Evolutionary conservation across 2,329 filamentous ascomycete species (phyloP).

Genomic region (Colletotrichum sp.): DNA sequence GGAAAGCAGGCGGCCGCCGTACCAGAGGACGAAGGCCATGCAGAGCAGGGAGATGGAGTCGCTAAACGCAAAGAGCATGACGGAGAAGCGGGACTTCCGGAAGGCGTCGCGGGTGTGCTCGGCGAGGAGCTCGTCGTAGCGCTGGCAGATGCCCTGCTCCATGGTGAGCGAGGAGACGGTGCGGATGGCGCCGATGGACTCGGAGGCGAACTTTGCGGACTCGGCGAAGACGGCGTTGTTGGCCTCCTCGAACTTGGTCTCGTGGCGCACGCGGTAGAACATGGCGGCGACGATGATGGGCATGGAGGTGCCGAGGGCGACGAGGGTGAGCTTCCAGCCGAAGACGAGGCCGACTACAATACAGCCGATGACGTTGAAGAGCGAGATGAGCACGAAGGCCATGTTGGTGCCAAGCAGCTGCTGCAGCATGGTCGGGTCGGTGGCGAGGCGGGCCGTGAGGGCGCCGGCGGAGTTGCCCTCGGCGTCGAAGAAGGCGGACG

Average conservation of each 20-base stretch:
- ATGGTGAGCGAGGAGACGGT: conserved; percentile 21
- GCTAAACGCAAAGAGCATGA: conserved; percentile 17
- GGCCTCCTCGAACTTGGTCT: conserved; percentile 11
- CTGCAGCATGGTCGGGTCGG: conserved; percentile 22
- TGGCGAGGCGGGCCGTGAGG: conserved; percentile 27
- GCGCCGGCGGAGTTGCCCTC: conserved; percentile 27
- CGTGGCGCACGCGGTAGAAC: conserved; percentile 21
- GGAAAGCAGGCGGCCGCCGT: conserved; percentile 19
- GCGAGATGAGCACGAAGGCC: conserved; percentile 19
- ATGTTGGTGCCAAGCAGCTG: conserved; percentile 24
- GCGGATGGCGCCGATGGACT: conserved; percentile 20
- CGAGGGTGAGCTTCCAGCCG: conserved; percentile 45
- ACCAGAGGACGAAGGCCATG: conserved; percentile 23
- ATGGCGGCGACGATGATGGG: conserved; percentile 24
- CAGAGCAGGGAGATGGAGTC: conserved; percentile 17
- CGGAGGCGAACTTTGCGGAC: conserved; percentile 21
- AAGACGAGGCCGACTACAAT: conserved; percentile 35
- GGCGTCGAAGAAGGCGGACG: conserved; percentile 34
- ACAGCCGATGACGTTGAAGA: conserved; percentile 23
- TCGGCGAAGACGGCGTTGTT: conserved; percentile 16
- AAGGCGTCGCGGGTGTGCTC: conserved; percentile 13
- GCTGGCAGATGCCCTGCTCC: conserved; percentile 14
- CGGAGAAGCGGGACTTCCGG: conserved; percentile 9
- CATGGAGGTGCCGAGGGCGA: conserved; percentile 28
- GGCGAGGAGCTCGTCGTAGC: conserved; percentile 6